Conservation (phyloP, 495 filamentous ascomycete genomes). For the Lepraria neglecta region DNA sequence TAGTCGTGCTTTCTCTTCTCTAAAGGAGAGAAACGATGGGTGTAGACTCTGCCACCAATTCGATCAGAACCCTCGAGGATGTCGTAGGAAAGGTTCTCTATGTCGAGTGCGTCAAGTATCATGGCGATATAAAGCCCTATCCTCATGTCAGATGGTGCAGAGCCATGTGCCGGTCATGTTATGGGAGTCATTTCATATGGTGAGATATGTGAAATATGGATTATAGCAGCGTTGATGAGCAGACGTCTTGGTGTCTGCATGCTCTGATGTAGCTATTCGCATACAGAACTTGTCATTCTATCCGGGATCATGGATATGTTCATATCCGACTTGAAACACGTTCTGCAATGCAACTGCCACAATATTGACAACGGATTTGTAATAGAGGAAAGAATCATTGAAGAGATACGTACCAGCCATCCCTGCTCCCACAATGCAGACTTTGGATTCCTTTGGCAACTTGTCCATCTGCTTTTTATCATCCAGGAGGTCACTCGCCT, state of each 20-base stretch:
- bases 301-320: too few species aligned
- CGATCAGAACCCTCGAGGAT: slow-evolving; percentile 32
- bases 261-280: too few species aligned
- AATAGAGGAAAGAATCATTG: not conserved
- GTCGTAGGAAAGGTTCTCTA: slow-evolving; percentile 25
- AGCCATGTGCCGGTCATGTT: too few species aligned
- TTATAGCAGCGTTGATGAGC: too few species aligned
- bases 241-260: too few species aligned
- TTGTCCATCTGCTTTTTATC: not conserved
- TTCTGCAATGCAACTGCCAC: not conserved
- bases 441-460: not conserved
- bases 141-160: not conserved
- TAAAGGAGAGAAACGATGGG: slow-evolving; percentile 28
- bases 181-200: too few species aligned
- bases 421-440: slow-evolving; percentile 9
- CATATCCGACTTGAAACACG: not conserved
- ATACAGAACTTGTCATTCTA: too few species aligned
- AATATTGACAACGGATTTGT: too few species aligned
- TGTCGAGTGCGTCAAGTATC: slow-evolving; percentile 30
- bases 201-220: too few species aligned
- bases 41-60: slow-evolving; percentile 32
- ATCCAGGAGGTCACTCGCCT: not conserved
- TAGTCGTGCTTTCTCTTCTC: slow-evolving; percentile 30
- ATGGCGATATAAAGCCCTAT: slow-evolving; percentile 37
- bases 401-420: slow-evolving; percentile 2